These are phyloP conservation scores for Tricholoma flavovirens DNA, from an alignment of 768 basidiomycete genomes.

Conservation along the genomic window DNA sequence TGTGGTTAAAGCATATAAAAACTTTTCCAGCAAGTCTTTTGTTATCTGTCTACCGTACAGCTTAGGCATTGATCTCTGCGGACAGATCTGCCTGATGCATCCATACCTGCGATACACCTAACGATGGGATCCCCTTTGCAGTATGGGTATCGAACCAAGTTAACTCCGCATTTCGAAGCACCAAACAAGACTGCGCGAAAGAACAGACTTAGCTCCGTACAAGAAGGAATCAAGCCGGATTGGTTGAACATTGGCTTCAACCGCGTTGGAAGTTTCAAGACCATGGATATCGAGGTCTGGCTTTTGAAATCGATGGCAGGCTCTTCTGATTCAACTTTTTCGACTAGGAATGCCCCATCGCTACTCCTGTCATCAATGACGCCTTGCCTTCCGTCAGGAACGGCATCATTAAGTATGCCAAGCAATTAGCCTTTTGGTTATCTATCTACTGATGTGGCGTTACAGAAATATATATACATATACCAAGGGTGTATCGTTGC, in stretches of 20 bases:
- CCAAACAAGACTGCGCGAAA: slow-evolving; percentile 43
- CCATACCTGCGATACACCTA: slow-evolving; percentile 59
- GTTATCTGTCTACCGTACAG: background rate
- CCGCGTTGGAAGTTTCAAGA: slow-evolving; percentile 59
- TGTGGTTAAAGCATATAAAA: slow-evolving; percentile 78
- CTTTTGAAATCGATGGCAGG: background rate
- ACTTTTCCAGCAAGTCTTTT: slow-evolving; percentile 54
- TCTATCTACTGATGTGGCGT: background rate
- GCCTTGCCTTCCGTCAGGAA: slow-evolving; percentile 56
- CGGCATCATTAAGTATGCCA: slow-evolving; percentile 59
- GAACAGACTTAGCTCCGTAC: slow-evolving; percentile 13
- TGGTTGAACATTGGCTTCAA: slow-evolving; percentile 93
- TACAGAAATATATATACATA: slow-evolving; percentile 72
- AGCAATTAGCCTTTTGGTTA: background rate
- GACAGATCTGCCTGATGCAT: slow-evolving; percentile 47
- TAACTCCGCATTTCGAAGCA: slow-evolving; percentile 93
- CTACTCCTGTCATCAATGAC: slow-evolving; percentile 72
- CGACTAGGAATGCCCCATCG: slow-evolving; percentile 83
- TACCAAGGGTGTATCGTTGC: slow-evolving; percentile 83
- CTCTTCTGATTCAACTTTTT: background rate
- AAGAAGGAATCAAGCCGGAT: slow-evolving; percentile 36
- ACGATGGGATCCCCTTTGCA: slow-evolving; percentile 87
- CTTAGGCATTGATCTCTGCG: slow-evolving; percentile 1
- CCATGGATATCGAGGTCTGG: slow-evolving; percentile 87
- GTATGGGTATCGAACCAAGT: slow-evolving; percentile 92